A percentile compares a stretch with the other conserved stretches of the same genome.
phyloP scores from a whole-genome alignment of 306 rosid species.

The Lathyrus oleraceus region DNA sequence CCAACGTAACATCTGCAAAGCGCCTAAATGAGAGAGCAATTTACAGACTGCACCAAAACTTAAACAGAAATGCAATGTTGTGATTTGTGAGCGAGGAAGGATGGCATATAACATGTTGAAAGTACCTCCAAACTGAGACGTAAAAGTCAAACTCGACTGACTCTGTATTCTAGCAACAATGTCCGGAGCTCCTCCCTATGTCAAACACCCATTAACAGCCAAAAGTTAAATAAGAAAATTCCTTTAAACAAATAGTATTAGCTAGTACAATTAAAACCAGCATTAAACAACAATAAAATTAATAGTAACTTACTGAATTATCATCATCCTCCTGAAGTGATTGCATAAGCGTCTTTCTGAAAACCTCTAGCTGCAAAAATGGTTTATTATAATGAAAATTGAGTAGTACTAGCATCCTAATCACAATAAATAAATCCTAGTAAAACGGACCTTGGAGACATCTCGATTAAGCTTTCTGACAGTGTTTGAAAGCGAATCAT shows the following conservation, averaged over 20 bases:
- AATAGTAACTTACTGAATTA: slow-evolving; percentile 54
- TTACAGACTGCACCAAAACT: not conserved
- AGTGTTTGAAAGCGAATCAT: slow-evolving; percentile 57
- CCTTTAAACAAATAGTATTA: slow-evolving; percentile 19
- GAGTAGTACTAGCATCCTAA: not conserved
- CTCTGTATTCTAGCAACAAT: slow-evolving; percentile 50
- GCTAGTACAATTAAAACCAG: slow-evolving; percentile 11
- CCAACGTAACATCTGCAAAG: not conserved
- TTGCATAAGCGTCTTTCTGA: slow-evolving; percentile 91
- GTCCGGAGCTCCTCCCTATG: slow-evolving; percentile 63
- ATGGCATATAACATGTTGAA: not conserved
- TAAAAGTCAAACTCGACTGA: slow-evolving; percentile 51
- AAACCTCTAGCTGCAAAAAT: slow-evolving; percentile 55
- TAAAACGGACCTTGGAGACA: slow-evolving; percentile 74
- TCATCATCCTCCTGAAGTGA: slow-evolving; percentile 87
- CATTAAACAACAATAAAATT: not conserved
- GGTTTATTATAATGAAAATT: not conserved
- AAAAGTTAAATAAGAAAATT: slow-evolving; percentile 17
- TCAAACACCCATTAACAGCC: slow-evolving; percentile 31
- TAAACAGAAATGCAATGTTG: not conserved
- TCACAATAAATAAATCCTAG: not conserved
- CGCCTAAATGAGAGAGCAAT: not conserved
- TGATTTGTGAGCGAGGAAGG: not conserved
- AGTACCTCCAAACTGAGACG: slow-evolving; percentile 60
- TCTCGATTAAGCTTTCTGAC: slow-evolving; percentile 87